These are phyloP conservation scores for Candida quercuum DNA, from an alignment of 805 yeast species.

Conservation along the genomic window DNA sequence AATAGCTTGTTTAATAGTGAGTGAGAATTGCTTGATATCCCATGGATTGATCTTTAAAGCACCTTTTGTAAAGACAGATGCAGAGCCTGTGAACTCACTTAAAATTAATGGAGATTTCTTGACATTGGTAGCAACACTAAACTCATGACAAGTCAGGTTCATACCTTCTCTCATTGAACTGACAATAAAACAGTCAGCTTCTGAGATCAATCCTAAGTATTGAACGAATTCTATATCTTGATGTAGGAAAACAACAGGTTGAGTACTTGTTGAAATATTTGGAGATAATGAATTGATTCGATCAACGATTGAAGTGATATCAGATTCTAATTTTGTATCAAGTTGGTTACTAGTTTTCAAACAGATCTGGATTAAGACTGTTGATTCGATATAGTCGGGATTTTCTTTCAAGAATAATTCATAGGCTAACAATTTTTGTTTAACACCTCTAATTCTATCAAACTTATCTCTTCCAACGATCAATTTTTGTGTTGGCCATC, in stretches of 20 bases:
- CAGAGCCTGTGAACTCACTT: slow-evolving; percentile 94
- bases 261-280: slow-evolving; percentile 59
- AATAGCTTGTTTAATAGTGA: slow-evolving; percentile 58
- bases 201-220: slow-evolving; percentile 77
- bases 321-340: slow-evolving; percentile 65
- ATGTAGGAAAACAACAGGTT: slow-evolving; percentile 82
- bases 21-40: slow-evolving; percentile 65
- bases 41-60: slow-evolving; percentile 86
- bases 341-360: slow-evolving; percentile 37
- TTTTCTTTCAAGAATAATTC: slow-evolving; percentile 68
- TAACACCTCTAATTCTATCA: slow-evolving; percentile 82
- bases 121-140: slow-evolving; percentile 65
- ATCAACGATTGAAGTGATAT: slow-evolving; percentile 71
- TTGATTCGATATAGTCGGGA: slow-evolving; percentile 63
- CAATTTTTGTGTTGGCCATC: slow-evolving; percentile 69
- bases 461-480: slow-evolving; percentile 87
- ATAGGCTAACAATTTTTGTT: slow-evolving; percentile 82
- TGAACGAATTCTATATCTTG: slow-evolving; percentile 88
- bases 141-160: slow-evolving; percentile 95
- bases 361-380: slow-evolving; percentile 82
- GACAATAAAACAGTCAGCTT: slow-evolving; percentile 84
- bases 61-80: slow-evolving; percentile 66
- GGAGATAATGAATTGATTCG: slow-evolving; percentile 76
- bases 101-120: slow-evolving; percentile 77
- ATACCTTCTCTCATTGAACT: slow-evolving; percentile 94